Evolutionary conservation across 2,329 filamentous ascomycete genomes (phyloP).

Genomic region (Trichoderma hamatum): DNA sequence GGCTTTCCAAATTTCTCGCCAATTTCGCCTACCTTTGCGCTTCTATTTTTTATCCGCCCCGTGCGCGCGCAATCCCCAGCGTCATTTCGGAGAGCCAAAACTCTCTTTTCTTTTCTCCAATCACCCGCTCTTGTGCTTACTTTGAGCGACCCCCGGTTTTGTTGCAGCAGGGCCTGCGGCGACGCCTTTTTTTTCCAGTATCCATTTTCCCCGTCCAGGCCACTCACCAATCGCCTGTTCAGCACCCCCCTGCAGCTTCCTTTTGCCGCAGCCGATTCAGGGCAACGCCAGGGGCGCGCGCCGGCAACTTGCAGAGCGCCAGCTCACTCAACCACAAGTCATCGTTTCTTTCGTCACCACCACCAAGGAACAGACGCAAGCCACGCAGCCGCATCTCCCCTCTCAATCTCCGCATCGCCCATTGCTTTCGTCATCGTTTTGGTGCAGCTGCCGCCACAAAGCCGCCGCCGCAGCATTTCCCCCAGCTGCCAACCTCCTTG

Average conservation of each 20-base stretch:
- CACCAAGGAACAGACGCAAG: neutral
- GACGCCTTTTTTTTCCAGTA: constrained; percentile 8
- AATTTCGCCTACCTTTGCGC: constrained; percentile 13
- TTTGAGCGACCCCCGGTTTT: constrained; percentile 16
- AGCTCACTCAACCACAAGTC: constrained; percentile 3
- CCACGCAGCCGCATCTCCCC: neutral
- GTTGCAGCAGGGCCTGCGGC: constrained; percentile 23
- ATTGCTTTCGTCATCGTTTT: neutral
- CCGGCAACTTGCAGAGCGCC: constrained; percentile 2
- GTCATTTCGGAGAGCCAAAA: constrained; percentile 10
- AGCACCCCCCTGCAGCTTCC: constrained; percentile 14
- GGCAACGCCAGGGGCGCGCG: constrained; percentile 22
- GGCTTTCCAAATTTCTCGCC: neutral
- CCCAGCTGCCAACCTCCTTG: constrained; percentile 11
- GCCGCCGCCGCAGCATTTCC: constrained; percentile 10
- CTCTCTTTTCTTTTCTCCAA: neutral
- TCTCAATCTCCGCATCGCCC: constrained; percentile 19
- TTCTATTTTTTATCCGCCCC: neutral
- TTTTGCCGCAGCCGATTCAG: constrained; percentile 10
- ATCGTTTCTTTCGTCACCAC: constrained; percentile 14
- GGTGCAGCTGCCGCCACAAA: neutral
- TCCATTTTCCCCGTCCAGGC: constrained; percentile 19
- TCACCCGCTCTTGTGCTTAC: constrained; percentile 9
- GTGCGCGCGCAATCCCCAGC: constrained; percentile 20
- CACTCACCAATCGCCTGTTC: constrained; percentile 16